Percentiles rank a stretch among this genome's conserved stretches.
phyloP scores from a whole-genome alignment of 305 asterid genomes.

The Fraxinus albicans region DNA sequence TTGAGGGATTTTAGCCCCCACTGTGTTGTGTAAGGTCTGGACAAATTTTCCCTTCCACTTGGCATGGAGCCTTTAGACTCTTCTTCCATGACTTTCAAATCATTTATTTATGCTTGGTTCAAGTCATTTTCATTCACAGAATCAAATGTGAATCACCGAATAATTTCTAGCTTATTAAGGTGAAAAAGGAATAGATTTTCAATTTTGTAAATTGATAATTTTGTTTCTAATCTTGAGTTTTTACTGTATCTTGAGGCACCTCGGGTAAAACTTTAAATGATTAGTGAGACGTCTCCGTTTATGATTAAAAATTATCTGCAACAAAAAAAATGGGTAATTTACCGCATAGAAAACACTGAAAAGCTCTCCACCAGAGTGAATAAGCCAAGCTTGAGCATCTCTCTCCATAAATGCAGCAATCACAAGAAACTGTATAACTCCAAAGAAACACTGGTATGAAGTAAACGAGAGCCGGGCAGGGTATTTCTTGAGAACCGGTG shows the following conservation, averaged over 20 bases:
- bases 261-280: background rate
- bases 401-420: slow-evolving; percentile 82
- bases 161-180: background rate
- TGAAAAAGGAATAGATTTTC: background rate
- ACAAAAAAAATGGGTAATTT: slow-evolving; percentile 9
- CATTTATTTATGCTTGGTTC: background rate
- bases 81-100: background rate
- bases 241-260: background rate
- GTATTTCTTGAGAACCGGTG: slow-evolving; percentile 78
- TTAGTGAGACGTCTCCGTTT: background rate
- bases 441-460: slow-evolving; percentile 89
- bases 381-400: slow-evolving; percentile 80
- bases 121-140: background rate
- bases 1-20: background rate
- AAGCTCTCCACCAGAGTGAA: slow-evolving; percentile 86
- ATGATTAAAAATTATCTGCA: background rate
- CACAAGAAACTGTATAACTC: slow-evolving; percentile 74
- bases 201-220: background rate
- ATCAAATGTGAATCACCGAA: background rate
- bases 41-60: background rate
- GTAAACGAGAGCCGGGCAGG: slow-evolving; percentile 95
- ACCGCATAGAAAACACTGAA: slow-evolving; percentile 97
- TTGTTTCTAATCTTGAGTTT: background rate
- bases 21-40: background rate
- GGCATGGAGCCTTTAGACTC: background rate